Evolutionary conservation across 345 rosid genomes (phyloP).

Genomic region (Erodium maritimum): DNA sequence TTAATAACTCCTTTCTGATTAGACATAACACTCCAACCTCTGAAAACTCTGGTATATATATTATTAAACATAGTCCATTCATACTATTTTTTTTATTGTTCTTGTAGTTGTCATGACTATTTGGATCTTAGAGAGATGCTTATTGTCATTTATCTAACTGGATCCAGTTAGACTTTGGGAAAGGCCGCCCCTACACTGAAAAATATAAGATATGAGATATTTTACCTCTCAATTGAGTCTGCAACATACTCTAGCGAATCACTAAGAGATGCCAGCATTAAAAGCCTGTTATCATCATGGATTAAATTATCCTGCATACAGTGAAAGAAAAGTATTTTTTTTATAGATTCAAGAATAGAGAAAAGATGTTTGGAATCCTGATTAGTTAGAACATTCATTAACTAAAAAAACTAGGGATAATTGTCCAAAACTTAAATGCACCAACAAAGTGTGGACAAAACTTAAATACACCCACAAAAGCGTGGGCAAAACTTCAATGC

Average conservation of each 20-base stretch:
- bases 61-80: too few species aligned
- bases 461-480: too few species aligned
- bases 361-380: background rate
- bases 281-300: constrained; percentile 83
- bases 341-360: background rate
- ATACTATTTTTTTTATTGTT: too few species aligned
- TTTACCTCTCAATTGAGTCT: constrained; percentile 91
- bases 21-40: too few species aligned
- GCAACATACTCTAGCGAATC: constrained; percentile 96
- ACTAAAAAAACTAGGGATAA: background rate
- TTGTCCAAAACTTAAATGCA: too few species aligned
- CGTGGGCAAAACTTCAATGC: too few species aligned
- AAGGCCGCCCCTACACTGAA: background rate
- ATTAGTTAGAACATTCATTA: background rate
- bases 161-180: background rate
- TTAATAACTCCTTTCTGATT: too few species aligned
- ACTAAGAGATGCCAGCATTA: constrained; percentile 90
- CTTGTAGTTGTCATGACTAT: too few species aligned
- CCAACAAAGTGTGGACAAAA: too few species aligned
- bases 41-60: too few species aligned
- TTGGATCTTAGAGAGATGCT: too few species aligned
- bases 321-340: background rate
- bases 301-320: constrained; percentile 76
- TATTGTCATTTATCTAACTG: background rate
- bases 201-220: background rate